Evolutionary conservation across 2,329 filamentous ascomycete species (phyloP).

Genomic region (Neonectria faginata): DNA sequence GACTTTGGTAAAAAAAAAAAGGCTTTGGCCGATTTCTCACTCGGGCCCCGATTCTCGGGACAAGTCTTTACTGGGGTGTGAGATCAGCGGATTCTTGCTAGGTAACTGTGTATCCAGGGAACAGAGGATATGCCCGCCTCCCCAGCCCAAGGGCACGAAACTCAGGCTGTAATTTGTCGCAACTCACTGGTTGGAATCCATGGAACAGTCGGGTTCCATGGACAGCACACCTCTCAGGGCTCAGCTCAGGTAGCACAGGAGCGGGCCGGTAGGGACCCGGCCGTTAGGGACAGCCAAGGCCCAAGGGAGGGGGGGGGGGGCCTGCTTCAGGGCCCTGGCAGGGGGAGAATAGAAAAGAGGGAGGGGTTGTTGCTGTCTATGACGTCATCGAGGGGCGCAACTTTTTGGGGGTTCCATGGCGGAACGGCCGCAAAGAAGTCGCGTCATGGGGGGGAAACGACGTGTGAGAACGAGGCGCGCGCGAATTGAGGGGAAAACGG

Average conservation of each 20-base stretch:
- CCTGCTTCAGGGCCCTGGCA: neutral
- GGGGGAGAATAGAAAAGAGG: neutral
- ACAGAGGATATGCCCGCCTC: neutral
- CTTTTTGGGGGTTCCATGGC: neutral
- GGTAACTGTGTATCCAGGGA: neutral
- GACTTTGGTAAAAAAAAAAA: neutral
- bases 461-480: neutral
- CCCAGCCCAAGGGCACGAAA: too few relatives aligned
- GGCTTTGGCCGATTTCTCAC: slow-evolving; percentile 20
- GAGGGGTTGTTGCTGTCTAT: neutral
- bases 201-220: neutral
- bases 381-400: slow-evolving; percentile 21
- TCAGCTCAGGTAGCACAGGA: slow-evolving; percentile 8
- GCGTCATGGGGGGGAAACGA: neutral
- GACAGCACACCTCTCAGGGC: slow-evolving; percentile 1
- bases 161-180: neutral
- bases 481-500: neutral
- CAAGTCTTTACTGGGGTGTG: slow-evolving; percentile 18
- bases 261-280: slow-evolving; percentile 10
- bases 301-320: too few relatives aligned
- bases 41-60: slow-evolving; percentile 21
- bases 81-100: neutral
- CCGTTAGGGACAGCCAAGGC: neutral
- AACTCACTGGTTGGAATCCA: neutral
- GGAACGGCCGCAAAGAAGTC: neutral